Conservation (phyloP, 306 rosid species). For the Luffa acutangula region DNA sequence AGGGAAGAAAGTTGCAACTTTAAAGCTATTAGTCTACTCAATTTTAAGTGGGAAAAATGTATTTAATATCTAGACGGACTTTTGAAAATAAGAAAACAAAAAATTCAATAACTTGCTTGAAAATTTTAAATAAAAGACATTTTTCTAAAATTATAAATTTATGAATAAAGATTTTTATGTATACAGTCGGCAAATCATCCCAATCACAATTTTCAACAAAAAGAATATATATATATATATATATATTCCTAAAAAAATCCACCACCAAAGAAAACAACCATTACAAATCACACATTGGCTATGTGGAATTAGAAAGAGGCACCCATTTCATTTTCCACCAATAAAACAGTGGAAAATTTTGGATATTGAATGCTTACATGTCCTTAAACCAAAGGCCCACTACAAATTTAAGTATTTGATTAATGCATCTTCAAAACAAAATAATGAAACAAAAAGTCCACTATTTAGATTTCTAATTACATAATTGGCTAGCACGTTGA, state of each 20-base stretch:
- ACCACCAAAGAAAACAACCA: neutral
- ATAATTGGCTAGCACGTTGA: constrained; percentile 4
- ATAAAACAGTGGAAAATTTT: neutral
- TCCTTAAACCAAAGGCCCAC: neutral
- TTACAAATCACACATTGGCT: neutral
- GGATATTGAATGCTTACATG: neutral
- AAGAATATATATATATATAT: neutral
- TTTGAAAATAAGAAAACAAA: neutral
- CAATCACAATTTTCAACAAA: too few relatives aligned
- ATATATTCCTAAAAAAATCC: neutral
- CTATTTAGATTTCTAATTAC: neutral
- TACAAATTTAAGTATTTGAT: neutral
- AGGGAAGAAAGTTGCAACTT: neutral
- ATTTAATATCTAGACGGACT: neutral
- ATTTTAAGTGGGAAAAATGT: neutral
- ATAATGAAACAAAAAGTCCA: neutral
- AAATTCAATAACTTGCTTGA: neutral
- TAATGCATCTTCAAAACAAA: neutral
- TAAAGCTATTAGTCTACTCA: neutral
- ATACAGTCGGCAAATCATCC: too few relatives aligned
- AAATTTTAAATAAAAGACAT: neutral
- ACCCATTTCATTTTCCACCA: neutral
- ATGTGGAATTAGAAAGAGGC: neutral
- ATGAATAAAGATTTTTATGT: too few relatives aligned
- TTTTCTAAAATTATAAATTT: neutral